Evolutionary conservation across 331 rosid genomes (phyloP), one percentile per base, ranked within the genome.

Genomic region (Quercus lobata): DNA sequence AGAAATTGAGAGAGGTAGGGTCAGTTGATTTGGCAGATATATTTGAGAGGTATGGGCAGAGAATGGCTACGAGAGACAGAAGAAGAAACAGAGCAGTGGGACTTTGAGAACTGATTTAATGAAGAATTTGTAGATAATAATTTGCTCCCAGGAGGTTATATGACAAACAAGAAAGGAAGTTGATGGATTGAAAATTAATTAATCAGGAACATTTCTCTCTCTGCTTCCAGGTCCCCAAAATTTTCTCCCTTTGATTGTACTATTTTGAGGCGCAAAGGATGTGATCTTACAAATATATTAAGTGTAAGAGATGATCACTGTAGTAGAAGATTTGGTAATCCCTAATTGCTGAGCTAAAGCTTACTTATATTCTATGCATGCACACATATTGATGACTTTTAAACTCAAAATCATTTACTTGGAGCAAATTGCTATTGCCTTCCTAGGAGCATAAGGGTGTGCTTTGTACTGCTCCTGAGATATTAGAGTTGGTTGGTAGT

Each of bases 21-120:
- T 76, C 90, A 92, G 53, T 89, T 81, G 98, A 90, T 87, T 86
- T 94, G 92, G 98, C 96, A 3, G 97, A 89, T 77, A 89, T 94
- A 71, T 86, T 94, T 81, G 86, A 83, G 89, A 92, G 93, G 71
- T 94, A 88, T 76, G 98, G 96, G 56, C 89, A 89, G 85, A 94
- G 87, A 78, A 90, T 94, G 98, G 81, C 98, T 24, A 92, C 96
- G 8, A 84, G 96, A 78, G 96, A 88, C 57, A 80, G 96, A 77
- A 89, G 98, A 77, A 94, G 92, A 84, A 56, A 83, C 75, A 83
- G 88, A 82, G 77, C 54, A 12, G 54, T 49, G 17, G 54, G 14
- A 49, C 54, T 0, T 14, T 49, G 18, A 49, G 54, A 49, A 49
- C 54, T 14, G 54, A 49, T 49, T 41, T 41, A 41, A 18, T 8